phyloP scores from a whole-genome alignment of 345 rosid species.

The Triadica sebifera region DNA sequence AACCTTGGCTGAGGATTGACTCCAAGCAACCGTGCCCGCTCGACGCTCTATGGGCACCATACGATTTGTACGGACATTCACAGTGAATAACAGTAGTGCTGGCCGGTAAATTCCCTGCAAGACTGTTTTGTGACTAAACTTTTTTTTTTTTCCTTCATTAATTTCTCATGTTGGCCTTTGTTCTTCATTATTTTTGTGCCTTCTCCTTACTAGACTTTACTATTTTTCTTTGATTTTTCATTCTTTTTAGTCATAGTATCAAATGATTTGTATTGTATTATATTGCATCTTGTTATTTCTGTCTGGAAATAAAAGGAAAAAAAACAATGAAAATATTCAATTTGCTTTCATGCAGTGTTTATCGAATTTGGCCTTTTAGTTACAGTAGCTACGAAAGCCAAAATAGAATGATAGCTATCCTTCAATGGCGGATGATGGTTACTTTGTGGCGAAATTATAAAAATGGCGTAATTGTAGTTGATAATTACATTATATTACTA shows the following conservation, averaged over 20 bases:
- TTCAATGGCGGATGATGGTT: constrained; percentile 2
- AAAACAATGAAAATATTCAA: constrained; percentile 16
- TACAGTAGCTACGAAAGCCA: background rate
- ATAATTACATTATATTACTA: background rate
- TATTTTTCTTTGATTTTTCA: constrained; percentile 1
- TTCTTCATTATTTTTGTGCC: constrained; percentile 4
- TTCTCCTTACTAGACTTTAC: background rate
- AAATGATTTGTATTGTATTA: constrained; percentile 38
- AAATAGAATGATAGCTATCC: background rate
- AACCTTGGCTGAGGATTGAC: constrained; percentile 93
- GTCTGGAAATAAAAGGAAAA: constrained; percentile 20
- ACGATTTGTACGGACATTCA: constrained; percentile 64
- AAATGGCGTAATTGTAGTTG: constrained; percentile 16
- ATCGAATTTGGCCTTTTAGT: constrained; percentile 9
- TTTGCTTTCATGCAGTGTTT: constrained; percentile 5
- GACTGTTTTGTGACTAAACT: constrained; percentile 6
- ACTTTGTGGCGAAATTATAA: background rate
- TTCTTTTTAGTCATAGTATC: constrained; percentile 17
- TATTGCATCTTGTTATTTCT: constrained; percentile 9
- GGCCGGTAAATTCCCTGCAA: constrained; percentile 28
- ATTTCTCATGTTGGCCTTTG: constrained; percentile 13
- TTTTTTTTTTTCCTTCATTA: constrained; percentile 1
- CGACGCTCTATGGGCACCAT: constrained; percentile 83
- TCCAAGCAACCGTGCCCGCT: constrained; percentile 76
- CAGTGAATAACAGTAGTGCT: constrained; percentile 9